Conservation (phyloP, 768 basidiomycete genomes). For the Zangia roseola region DNA sequence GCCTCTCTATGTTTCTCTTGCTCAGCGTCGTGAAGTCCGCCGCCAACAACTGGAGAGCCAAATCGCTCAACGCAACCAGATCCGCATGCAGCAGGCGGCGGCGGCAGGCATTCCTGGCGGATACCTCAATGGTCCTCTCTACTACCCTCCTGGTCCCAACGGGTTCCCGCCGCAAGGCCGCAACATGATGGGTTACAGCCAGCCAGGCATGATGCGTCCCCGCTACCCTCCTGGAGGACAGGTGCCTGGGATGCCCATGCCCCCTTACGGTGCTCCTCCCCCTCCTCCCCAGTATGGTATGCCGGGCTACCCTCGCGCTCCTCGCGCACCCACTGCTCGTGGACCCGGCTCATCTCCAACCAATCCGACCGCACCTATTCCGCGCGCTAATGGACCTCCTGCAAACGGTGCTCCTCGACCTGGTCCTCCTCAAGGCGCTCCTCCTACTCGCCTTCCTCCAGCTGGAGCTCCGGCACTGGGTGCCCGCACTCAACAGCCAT, state of each 20-base stretch:
- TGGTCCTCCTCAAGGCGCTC: conserved; percentile 38
- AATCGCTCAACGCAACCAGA: conserved; percentile 95
- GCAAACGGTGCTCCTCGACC: conserved; percentile 54
- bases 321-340: conserved; percentile 63
- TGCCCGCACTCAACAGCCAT: conserved; percentile 33
- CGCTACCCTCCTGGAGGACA: conserved; percentile 76
- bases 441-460: conserved; percentile 43
- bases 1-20: conserved; percentile 97
- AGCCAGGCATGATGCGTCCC: conserved; percentile 83
- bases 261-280: conserved; percentile 70
- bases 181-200: conserved; percentile 77
- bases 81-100: conserved; percentile 93
- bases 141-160: conserved; percentile 71
- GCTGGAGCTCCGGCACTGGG: conserved; percentile 47
- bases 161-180: conserved; percentile 72
- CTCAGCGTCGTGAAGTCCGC: conserved; percentile 97
- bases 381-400: conserved; percentile 63
- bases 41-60: conserved; percentile 98
- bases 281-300: conserved; percentile 80
- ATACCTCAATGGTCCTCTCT: conserved; percentile 51
- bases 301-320: conserved; percentile 58
- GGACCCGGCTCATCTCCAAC: conserved; percentile 72
- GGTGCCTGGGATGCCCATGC: conserved; percentile 75
- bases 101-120: conserved; percentile 76
- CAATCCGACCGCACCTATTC: conserved; percentile 57